Base-by-base conservation (phyloP, 2,329 filamentous ascomycete species). In the Neonectria neomacrospora region DNA sequence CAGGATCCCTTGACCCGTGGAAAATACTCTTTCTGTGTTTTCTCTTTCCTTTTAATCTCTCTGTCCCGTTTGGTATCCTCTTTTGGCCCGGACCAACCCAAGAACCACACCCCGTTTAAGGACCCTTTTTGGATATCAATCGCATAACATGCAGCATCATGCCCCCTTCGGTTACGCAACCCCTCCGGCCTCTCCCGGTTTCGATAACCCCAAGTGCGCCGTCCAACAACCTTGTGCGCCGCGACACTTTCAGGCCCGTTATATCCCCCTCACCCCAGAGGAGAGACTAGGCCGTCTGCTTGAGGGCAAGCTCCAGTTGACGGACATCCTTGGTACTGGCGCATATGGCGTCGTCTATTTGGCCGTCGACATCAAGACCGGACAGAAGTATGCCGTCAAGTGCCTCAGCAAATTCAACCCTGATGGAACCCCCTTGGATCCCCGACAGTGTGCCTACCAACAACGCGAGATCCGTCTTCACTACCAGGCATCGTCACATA, bases 311-410 rank as follows among this genome's bases (percentile, higher is more conserved):
- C 86, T 97, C 71, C 90, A 95, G 81, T 84, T 98, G 74, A 93
- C 90, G 67, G 88, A 89, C 66, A 92, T 98, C 72, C 86, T 98
- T 66, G 96, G 96, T 69, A 92, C 95, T 54, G 96, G 96, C 72
- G 96, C 96, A 61, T 99, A 99, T 80, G 96, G 96, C 68, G 94
- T 97, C 44, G 96, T 99, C 26, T 98, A 98, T 82, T 89, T 90
- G 69, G 94, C 94, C 74, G 84, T 92, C 80, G 94, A 96, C 81
- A 88, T 95, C 76, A 90, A 90, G 77, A 95, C 90, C 71, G 88
- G 91, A 77, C 86, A 89, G 62, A 90, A 88, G 69, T 99, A 97
- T 84, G 96, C 96, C 68, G 95, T 99, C 76, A 99, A 99, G 85
- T 95, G 94, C 65, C 86, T 99, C 76, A 96, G 93, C 89, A 98